Evolutionary conservation across 2,329 filamentous ascomycete genomes (phyloP), one percentile per base, ranked within the genome.

Genomic region (Hortaea sp.): DNA sequence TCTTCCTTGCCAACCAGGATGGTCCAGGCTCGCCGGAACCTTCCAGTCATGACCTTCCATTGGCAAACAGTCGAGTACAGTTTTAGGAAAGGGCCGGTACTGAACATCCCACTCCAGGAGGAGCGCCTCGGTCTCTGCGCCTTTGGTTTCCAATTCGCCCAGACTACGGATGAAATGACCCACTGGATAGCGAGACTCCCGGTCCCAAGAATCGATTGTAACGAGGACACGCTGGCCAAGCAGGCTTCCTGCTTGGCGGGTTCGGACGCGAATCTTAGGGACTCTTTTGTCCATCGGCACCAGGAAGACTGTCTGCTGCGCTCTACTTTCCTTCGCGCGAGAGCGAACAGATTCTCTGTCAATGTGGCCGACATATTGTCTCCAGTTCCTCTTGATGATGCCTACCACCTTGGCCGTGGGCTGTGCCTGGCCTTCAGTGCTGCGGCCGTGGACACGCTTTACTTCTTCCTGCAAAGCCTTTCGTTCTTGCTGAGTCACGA

Each of bases 281-380:
- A 98, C 85, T 59, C 88, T 84, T 73, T 95, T 97, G 67, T 98
- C 90, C 90, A 98, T 97, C 4, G 92, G 89, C 42, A 97, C 81
- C 12, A 98, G 75, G 67, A 98, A 98, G 10, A 98, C 88, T 11
- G 80, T 94, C 63, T 95, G 88, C 63, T 94, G 88, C 58, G 85
- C 85, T 48, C 88, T 79, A 29, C 87, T 88, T 56, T 88, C 83
- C 49, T 81, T 83, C 1, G 78, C 78, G 3, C 81, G 78, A 44
- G 82, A 79, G 58, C 82, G 83, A 42, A 88, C 83, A 1, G 89
- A 94, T 7, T 85, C 86, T 43, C 84, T 82, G 62, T 98, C 92
- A 47, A 98, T 84, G 62, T 95, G 89, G 2, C 92, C 92, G 51
- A 98, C 92, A 57, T 95, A 97, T 66, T 97, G 94, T 50, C 92